Base-by-base conservation (phyloP, 257 asterid genomes). In the Misopates orontium region DNA sequence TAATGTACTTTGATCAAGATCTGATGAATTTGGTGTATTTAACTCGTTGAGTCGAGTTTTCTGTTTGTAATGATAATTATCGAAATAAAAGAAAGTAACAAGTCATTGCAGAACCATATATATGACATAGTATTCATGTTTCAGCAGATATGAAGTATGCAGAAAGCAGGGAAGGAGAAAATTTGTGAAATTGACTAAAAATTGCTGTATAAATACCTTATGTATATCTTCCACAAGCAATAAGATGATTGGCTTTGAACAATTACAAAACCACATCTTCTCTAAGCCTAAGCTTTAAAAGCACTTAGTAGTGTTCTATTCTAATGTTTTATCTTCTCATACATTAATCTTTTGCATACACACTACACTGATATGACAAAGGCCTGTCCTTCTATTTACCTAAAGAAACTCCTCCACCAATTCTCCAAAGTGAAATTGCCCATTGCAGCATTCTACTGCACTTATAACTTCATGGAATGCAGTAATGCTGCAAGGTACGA, bases 401-500 rank as follows among this genome's bases (percentile, higher is more conserved):
- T 49, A 49, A 53, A 88, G 58, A 64, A 90, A 80, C 77, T 89
- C 96, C 59, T 83, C 76, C 5, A 85, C 91, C 69, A 80, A 72
- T 23, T 81, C 81, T 21, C 95, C 82, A 56, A 88, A 88, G 56
- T 89, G 83, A 52, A 91, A 91, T 51, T 53, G 79, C 13, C 87
- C 85, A 40, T 79, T 77, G 74, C 95, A 83, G 69, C 90, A 71
- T 62, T 87, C 87, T 1, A 85, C 87, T 0, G 95, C 95, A 54
- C 54, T 79, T 1, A 85, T 69, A 47, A 85, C 90, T 64, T 87
- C 92, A 65, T 77, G 88, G 40, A 91, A 91, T 5, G 89, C 77
- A 31, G 55, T 45, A 10, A 84, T 90, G 66, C 95, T 86, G 47
- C 95, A 88, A 3, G 98, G 98, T 1, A 91, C 80, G 21, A 82